Conservation (phyloP, 495 filamentous ascomycete genomes). For the Penicillium parvum region DNA sequence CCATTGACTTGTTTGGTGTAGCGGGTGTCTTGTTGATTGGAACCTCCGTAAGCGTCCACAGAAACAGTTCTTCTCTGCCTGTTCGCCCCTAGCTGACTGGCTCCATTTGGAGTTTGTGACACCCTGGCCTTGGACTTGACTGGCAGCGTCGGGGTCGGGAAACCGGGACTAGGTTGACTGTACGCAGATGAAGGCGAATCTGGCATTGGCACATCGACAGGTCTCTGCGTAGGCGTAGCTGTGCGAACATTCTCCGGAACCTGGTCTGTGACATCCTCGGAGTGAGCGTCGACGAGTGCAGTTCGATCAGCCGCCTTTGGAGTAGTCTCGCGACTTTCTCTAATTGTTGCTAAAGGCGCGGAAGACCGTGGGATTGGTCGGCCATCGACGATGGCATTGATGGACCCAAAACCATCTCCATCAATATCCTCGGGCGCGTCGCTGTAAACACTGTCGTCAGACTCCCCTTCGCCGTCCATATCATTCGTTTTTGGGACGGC, state of each 20-base stretch:
- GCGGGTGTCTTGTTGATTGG: conserved; percentile 12
- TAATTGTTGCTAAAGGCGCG: conserved; percentile 2
- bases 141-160: conserved; percentile 19
- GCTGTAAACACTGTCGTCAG: conserved; percentile 70
- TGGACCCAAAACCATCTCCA: conserved; percentile 72
- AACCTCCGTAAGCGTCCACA: conserved; percentile 15
- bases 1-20: conserved; percentile 6
- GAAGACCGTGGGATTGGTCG: conserved; percentile 25
- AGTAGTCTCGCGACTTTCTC: conserved; percentile 22
- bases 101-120: conserved; percentile 4
- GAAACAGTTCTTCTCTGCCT: conserved; percentile 22
- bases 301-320: conserved; percentile 12
- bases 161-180: conserved; percentile 14
- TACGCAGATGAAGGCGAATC: conserved; percentile 18
- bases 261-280: conserved; percentile 13
- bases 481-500: conserved; percentile 16
- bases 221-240: conserved; percentile 18
- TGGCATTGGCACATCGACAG: conserved; percentile 11
- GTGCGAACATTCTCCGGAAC: conserved; percentile 21
- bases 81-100: conserved; percentile 9
- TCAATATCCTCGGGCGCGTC: conserved; percentile 82
- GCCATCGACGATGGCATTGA: conserved; percentile 77
- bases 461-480: conserved; percentile 46
- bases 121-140: conserved; percentile 4
- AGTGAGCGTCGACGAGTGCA: conserved; percentile 10